Conservation (phyloP, 352 stramenopile genomes). For the Globisporangium megalacanthum region DNA sequence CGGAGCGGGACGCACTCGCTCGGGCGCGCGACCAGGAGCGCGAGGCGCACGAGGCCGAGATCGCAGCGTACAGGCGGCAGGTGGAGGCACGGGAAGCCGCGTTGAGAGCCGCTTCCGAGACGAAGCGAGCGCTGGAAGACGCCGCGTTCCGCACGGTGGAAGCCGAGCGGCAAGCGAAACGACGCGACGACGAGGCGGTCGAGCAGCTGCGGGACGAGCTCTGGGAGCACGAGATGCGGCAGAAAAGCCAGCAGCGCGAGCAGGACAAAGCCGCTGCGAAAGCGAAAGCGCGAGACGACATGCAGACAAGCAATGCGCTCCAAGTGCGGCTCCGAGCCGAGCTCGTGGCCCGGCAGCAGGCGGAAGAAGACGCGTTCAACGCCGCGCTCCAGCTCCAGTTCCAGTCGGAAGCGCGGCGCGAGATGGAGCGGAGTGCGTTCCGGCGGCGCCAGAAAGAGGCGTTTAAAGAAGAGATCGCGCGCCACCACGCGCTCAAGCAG, state of each 20-base stretch:
- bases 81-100: conserved; percentile 40
- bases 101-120: conserved; percentile 56
- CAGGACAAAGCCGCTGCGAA: conserved; percentile 58
- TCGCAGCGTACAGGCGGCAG: conserved; percentile 42
- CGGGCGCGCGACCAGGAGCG: conserved; percentile 24
- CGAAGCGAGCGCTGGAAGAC: conserved; percentile 65
- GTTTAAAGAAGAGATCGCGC: conserved; percentile 53
- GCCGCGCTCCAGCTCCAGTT: conserved; percentile 56
- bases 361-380: conserved; percentile 70
- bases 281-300: conserved; percentile 72
- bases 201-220: conserved; percentile 83
- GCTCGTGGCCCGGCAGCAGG: conserved; percentile 45
- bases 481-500: conserved; percentile 57
- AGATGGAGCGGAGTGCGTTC: conserved; percentile 62
- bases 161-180: conserved; percentile 79
- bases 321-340: conserved; percentile 58
- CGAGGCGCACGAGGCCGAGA: conserved; percentile 35
- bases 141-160: conserved; percentile 73
- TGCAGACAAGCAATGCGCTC: conserved; percentile 81
- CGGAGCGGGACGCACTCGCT: conserved; percentile 27
- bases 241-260: conserved; percentile 72
- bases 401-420: conserved; percentile 51
- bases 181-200: conserved; percentile 84
- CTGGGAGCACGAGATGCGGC: conserved; percentile 89
- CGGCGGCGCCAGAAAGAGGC: conserved; percentile 55